Evolutionary conservation across 2,329 filamentous ascomycete genomes (phyloP), one percentile per base, ranked within the genome.

Genomic region (Neospermospora avenae): DNA sequence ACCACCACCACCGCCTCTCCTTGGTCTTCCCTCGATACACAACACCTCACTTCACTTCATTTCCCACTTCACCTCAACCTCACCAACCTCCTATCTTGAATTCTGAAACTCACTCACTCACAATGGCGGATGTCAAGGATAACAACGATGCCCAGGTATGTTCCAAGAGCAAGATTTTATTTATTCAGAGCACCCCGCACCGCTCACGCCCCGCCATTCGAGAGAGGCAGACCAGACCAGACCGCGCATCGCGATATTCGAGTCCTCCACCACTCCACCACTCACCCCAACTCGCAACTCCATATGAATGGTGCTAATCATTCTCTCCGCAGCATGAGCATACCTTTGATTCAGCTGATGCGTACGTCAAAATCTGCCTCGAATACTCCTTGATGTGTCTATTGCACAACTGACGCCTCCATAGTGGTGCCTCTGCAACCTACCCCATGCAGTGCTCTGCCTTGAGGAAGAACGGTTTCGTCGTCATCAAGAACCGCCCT

Each of bases 401-500:
- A n/a, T n/a, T n/a, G n/a, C 80, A 91, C 88, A 84, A 28, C 48
- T 22, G 92, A 97, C 84, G 93, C 96, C n/a, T n/a, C n/a, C n/a
- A n/a, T n/a, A n/a, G n/a, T 78, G 96, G 95, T 81, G 93, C 95
- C 74, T 98, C 95, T 72, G 76, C 83, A 75, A 99, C 95, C 76
- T 97, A 77, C 84, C 95, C 95, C 73, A 96, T 96, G 91, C 95
- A 99, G 86, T 99, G 95, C 83, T 99, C 96, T 83, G 93, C 96
- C 75, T 86, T 99, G 85, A 90, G 95, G 78, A 98, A 99, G 93
- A 96, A 96, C 88, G 93, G 95, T 71, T 89, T 90, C 85, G 95
- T 99, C 79, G 88, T 93, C 78, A 98, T 99, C 84, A 99, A 99
- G 89, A 82, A 84, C 81, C 95, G 95, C 74, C 96, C 95, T 74